Conservation (phyloP, 345 rosid genomes). For the Psidium guajava region DNA sequence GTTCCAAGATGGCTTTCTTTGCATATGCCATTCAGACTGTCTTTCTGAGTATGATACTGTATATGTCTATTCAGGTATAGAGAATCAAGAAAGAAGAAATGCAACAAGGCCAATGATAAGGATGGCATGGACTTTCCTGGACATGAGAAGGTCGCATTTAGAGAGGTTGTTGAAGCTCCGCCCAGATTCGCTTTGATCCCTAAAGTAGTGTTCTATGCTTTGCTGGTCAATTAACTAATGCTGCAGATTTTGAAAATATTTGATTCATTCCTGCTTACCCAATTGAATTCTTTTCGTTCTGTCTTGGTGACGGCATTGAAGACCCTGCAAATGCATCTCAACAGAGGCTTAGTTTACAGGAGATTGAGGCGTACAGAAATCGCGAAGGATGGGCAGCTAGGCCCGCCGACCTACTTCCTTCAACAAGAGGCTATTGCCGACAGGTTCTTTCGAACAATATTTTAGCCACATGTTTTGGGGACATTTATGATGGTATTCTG, state of each 20-base stretch:
- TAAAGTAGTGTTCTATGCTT: slow-evolving; percentile 27
- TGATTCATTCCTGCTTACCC: neutral
- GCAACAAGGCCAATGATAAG: slow-evolving; percentile 24
- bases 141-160: slow-evolving; percentile 53
- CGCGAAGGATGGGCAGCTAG: slow-evolving; percentile 60
- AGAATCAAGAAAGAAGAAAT: slow-evolving; percentile 67
- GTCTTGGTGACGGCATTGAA: slow-evolving; percentile 26
- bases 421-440: neutral
- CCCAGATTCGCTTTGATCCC: slow-evolving; percentile 46
- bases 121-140: slow-evolving; percentile 48
- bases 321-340: slow-evolving; percentile 37
- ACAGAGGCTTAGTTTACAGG: slow-evolving; percentile 52
- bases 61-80: slow-evolving; percentile 22
- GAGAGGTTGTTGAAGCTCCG: slow-evolving; percentile 82
- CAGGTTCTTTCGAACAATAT: neutral
- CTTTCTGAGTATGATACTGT: neutral
- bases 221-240: neutral
- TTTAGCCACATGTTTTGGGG: neutral
- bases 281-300: neutral
- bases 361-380: slow-evolving; percentile 44
- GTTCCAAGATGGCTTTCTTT: neutral
- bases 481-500: neutral
- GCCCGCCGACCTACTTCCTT: slow-evolving; percentile 43
- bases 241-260: neutral
- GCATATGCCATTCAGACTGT: neutral